Evolutionary conservation across 768 basidiomycete species (phyloP), one percentile per base, ranked within the genome.

Genomic region (Floccularia luteovirens): DNA sequence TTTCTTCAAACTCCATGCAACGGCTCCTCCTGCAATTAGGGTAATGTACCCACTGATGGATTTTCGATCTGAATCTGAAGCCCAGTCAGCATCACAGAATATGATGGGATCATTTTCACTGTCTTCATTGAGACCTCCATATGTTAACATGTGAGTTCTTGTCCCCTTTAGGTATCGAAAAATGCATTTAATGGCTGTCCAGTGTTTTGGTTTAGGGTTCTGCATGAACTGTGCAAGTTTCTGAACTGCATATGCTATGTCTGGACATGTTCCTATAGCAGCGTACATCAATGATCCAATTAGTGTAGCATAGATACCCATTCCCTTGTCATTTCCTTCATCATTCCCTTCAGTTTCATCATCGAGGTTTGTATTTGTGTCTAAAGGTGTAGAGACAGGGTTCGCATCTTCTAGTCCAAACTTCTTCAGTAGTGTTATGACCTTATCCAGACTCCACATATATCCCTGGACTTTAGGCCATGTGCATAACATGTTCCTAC

Each of bases 1-100:
- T 34, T 61, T 55, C 34, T 60, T 55, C 0, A 62, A 61, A 17
- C 49, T 50, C 71, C 73, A 76, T 2, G 55, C 46, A 5, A 74
- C 50, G 2, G 61, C 50, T 3, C 60, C 66, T 0, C 62, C 60
- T 17, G 48, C 50, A 27, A 64, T 16, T 5, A 28, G 31, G 3
- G 48, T 12, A 0, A 51, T 38, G 31, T 51, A 51, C 1, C 49
- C 44, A 24, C 47, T 48, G 11, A 43, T 43, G 2, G 44, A 51
- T 38, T 48, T 48, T 1, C 32, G 27, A 19, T 48, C 39, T 7
- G 31, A 2, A 19, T 44, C 22, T n/a, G 38, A 28, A 5, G 47
- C 49, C 38, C 41, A 51, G 32, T 48, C 40, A 13, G 49, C 42
- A 27, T 51, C 36, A 22, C 38, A 48, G 34, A 39, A 50, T 40